These are phyloP conservation scores for Xylaria castorea DNA, from an alignment of 495 filamentous ascomycete genomes.

Conservation along the genomic window DNA sequence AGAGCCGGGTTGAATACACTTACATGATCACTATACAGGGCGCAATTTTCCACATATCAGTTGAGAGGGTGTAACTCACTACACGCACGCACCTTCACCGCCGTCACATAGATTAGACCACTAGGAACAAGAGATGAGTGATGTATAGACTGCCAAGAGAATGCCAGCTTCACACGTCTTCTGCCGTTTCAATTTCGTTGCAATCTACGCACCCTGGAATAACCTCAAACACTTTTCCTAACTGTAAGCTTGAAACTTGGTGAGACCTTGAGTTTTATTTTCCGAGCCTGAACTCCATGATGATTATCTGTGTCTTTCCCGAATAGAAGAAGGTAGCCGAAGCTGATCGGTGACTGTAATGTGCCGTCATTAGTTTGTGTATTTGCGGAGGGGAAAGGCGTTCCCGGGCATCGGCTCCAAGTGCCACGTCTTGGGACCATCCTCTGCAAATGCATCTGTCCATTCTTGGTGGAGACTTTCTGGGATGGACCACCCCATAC, in stretches of 20 bases:
- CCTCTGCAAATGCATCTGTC: constrained; percentile 51
- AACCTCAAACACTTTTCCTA: constrained; percentile 13
- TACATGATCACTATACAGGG: constrained; percentile 24
- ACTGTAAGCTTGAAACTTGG: constrained; percentile 5
- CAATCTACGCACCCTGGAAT: constrained; percentile 23
- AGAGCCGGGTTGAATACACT: constrained; percentile 18
- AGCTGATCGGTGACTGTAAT: not conserved
- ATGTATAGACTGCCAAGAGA: constrained; percentile 18
- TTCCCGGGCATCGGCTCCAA: constrained; percentile 58
- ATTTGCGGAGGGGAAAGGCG: constrained; percentile 55
- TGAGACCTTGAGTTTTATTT: constrained; percentile 4
- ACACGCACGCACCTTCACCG: constrained; percentile 19
- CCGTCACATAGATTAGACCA: constrained; percentile 23
- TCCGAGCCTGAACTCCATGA: constrained; percentile 19
- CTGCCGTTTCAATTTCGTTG: constrained; percentile 7
- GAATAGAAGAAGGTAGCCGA: not conserved
- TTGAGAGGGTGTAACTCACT: constrained; percentile 5
- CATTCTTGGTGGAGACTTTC: constrained; percentile 50
- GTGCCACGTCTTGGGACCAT: constrained; percentile 54
- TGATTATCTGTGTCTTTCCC: constrained; percentile 2
- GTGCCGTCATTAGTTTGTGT: constrained; percentile 51
- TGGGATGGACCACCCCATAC: constrained; percentile 54
- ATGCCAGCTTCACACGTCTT: not conserved
- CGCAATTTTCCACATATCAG: constrained; percentile 1
- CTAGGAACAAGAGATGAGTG: constrained; percentile 16